phyloP scores from a whole-genome alignment of 163 green algal species.

The Scenedesmus sp. region DNA sequence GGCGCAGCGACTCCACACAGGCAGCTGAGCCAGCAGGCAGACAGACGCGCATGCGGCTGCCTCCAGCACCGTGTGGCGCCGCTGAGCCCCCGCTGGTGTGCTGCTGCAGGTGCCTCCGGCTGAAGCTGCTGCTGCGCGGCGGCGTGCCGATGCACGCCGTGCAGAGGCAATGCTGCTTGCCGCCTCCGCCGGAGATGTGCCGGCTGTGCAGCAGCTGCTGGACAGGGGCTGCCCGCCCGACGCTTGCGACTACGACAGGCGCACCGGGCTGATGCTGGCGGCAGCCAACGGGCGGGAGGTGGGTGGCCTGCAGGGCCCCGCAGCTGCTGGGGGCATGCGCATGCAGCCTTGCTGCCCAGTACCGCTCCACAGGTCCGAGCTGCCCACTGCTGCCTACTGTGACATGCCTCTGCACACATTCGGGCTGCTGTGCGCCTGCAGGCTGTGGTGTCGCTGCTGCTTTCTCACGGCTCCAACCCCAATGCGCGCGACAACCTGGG shows the following conservation, averaged over 20 bases:
- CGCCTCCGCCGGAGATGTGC: slow-evolving; percentile 46
- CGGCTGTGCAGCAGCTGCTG: slow-evolving; percentile 52
- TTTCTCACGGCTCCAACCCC: slow-evolving; percentile 44
- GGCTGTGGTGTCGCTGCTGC: slow-evolving; percentile 26
- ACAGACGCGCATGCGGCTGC: no score
- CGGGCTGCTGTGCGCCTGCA: not conserved
- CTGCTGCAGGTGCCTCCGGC: not conserved
- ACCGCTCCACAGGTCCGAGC: no score
- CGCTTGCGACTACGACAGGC: slow-evolving; percentile 63
- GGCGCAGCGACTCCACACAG: no score
- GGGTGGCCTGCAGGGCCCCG: not conserved
- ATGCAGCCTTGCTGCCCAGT: not conserved
- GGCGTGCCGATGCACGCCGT: not conserved
- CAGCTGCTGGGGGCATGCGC: not conserved
- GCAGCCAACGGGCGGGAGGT: slow-evolving; percentile 45
- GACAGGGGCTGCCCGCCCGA: slow-evolving; percentile 58
- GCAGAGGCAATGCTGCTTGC: not conserved
- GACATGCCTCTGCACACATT: not conserved
- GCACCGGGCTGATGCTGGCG: slow-evolving; percentile 70
- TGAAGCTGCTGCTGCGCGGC: slow-evolving; percentile 13
- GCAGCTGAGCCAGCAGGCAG: no score
- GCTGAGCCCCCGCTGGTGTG: not conserved
- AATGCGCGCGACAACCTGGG: slow-evolving; percentile 48
- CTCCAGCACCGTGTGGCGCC: no score
- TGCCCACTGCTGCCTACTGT: no score